Evolutionary conservation across 2,329 filamentous ascomycete species (phyloP).

Genomic region (Scopulariopsis brevicaulis): DNA sequence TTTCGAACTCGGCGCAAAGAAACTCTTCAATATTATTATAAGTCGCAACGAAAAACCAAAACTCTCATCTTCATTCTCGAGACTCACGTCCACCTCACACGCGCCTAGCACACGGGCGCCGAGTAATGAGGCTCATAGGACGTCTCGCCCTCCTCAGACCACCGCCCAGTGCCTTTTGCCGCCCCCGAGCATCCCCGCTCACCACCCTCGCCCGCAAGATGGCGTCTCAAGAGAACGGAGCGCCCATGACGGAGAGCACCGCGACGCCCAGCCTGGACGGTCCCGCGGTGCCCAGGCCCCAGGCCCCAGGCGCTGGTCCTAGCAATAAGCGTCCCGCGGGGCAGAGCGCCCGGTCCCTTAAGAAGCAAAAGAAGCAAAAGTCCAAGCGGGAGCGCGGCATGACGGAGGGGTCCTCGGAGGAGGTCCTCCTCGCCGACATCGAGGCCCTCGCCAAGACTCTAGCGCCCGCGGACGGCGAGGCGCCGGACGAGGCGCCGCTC

Average conservation of each 20-base stretch:
- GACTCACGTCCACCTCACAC: neutral
- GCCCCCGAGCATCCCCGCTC: neutral
- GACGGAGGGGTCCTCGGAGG: conserved; percentile 51
- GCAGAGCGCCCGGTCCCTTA: conserved; percentile 5
- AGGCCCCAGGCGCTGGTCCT: neutral
- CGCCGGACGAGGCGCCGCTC: conserved; percentile 22
- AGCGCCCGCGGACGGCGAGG: conserved; percentile 15
- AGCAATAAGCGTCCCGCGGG: neutral
- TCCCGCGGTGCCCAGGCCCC: neutral
- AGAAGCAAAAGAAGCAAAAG: conserved; percentile 42
- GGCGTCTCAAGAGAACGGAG: neutral
- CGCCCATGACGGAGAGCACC: neutral
- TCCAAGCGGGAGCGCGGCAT: conserved; percentile 48
- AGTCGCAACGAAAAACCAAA: neutral
- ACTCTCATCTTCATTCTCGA: neutral
- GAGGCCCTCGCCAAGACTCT: conserved; percentile 31
- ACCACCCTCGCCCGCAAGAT: neutral
- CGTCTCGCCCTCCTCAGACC: neutral
- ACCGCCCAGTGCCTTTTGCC: neutral
- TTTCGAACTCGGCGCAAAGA: neutral
- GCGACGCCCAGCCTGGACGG: too few species aligned
- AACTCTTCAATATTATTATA: neutral
- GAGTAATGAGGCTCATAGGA: neutral
- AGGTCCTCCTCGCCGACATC: conserved; percentile 55
- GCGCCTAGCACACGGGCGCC: neutral